These are phyloP conservation scores for Scheffersomyces illinoinensis DNA, from an alignment of 1,139 yeast genomes.

Conservation along the genomic window DNA sequence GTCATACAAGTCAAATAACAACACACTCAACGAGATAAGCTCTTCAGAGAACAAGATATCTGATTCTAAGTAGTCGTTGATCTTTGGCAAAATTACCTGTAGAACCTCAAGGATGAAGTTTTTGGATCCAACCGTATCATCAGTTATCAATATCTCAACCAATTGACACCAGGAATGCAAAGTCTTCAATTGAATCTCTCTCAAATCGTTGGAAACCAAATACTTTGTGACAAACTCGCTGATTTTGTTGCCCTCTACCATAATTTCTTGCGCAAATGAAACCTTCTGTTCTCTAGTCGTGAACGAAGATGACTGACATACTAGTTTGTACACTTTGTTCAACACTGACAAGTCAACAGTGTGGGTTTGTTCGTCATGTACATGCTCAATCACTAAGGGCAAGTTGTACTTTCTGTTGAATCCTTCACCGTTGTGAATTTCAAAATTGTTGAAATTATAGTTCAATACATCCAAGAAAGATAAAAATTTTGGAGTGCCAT, in stretches of 20 bases:
- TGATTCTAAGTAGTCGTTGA: constrained; percentile 68
- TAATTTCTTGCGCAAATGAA: constrained; percentile 26
- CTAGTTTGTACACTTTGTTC: constrained; percentile 22
- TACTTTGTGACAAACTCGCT: constrained; percentile 43
- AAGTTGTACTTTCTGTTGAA: constrained; percentile 40
- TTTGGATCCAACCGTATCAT: constrained; percentile 34
- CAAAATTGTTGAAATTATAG: constrained; percentile 46
- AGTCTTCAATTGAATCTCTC: constrained; percentile 56
- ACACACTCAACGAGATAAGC: constrained; percentile 71
- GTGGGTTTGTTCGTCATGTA: constrained; percentile 17
- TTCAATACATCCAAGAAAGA: constrained; percentile 71
- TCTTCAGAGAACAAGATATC: constrained; percentile 74
- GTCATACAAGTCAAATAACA: constrained; percentile 65
- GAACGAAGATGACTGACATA: constrained; percentile 23
- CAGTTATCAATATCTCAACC: constrained; percentile 70
- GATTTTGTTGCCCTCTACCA: constrained; percentile 28
- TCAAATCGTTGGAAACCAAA: constrained; percentile 46
- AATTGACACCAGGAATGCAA: constrained; percentile 83
- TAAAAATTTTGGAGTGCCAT: constrained; percentile 63
- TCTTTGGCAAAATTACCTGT: constrained; percentile 73
- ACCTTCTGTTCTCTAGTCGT: constrained; percentile 20
- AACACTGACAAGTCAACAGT: constrained; percentile 22
- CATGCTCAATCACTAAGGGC: constrained; percentile 25
- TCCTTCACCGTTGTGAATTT: constrained; percentile 36
- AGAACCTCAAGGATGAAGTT: constrained; percentile 73